phyloP scores from a whole-genome alignment of 2,329 filamentous ascomycete genomes.

The Paecilomyces sp. region DNA sequence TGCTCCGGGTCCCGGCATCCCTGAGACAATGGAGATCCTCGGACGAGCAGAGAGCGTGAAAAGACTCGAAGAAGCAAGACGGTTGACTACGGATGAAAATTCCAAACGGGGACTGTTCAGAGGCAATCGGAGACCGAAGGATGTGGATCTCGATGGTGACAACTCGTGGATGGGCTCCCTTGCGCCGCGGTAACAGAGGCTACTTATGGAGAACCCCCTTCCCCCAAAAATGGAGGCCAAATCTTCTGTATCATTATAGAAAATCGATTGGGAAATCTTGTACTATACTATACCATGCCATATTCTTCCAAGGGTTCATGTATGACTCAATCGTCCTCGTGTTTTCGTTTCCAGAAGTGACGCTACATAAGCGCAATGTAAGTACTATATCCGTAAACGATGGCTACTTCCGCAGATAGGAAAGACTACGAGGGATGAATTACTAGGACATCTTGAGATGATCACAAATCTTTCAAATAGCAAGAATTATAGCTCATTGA shows the following conservation, averaged over 20 bases:
- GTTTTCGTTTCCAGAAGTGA: background rate
- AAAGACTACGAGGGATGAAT: background rate
- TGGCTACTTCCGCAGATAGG: background rate
- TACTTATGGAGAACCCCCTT: too few species aligned
- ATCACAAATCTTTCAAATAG: background rate
- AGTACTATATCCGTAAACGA: background rate
- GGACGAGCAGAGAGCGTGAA: constrained; percentile 45
- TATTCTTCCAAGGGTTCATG: background rate
- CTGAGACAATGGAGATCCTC: constrained; percentile 48
- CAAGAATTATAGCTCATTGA: background rate
- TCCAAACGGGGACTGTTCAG: background rate
- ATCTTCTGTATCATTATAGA: background rate
- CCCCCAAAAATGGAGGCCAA: background rate
- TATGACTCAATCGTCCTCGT: too few species aligned
- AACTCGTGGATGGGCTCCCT: constrained; percentile 29
- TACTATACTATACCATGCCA: background rate
- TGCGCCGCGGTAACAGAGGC: constrained; percentile 9
- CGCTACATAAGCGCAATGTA: background rate
- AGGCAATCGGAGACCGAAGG: background rate
- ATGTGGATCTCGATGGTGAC: constrained; percentile 9
- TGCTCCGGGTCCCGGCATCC: constrained; percentile 46
- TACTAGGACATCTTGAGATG: background rate
- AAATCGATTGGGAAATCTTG: background rate
- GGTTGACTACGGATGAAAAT: constrained; percentile 16
- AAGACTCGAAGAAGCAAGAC: constrained; percentile 36